Conservation (phyloP, 2,329 filamentous ascomycete species). For the Nemania sp. region DNA sequence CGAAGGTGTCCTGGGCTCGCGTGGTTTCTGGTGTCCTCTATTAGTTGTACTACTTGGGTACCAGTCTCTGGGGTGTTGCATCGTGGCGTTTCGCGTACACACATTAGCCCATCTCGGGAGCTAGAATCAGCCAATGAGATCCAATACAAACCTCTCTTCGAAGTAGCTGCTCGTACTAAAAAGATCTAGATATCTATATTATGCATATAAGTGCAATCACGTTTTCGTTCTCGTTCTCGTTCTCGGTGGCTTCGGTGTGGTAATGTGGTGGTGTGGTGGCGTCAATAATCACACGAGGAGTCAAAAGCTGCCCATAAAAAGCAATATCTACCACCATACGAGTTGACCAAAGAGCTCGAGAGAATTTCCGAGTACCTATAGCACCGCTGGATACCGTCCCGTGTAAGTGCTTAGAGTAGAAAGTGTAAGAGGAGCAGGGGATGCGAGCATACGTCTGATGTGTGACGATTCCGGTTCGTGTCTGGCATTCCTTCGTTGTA, state of each 20-base stretch:
- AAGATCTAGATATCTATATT: too few species aligned
- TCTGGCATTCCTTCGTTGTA: too few species aligned
- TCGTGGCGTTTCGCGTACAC: not conserved
- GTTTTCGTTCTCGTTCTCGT: not conserved
- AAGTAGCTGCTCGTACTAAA: too few species aligned
- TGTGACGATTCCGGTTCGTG: too few species aligned
- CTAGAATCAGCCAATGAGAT: not conserved
- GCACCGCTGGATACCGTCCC: not conserved
- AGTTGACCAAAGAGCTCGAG: not conserved
- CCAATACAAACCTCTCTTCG: not conserved
- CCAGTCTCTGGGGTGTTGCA: conserved; percentile 18
- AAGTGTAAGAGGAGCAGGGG: too few species aligned
- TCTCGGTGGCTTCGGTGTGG: not conserved
- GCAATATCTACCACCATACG: not conserved
- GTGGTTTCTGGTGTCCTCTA: not conserved
- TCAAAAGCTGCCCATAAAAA: not conserved
- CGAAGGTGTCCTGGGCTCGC: not conserved
- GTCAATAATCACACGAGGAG: not conserved
- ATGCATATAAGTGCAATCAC: too few species aligned
- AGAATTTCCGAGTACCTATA: not conserved
- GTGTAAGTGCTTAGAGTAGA: too few species aligned
- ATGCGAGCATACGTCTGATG: too few species aligned
- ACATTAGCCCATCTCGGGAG: conserved; percentile 1
- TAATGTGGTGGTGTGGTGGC: too few species aligned
- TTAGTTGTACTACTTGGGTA: too few species aligned